A percentile compares a stretch with the other conserved stretches of the same genome.
phyloP scores from a whole-genome alignment of 1,139 yeast species.

The Spencermartinsiella ligniputridi region DNA sequence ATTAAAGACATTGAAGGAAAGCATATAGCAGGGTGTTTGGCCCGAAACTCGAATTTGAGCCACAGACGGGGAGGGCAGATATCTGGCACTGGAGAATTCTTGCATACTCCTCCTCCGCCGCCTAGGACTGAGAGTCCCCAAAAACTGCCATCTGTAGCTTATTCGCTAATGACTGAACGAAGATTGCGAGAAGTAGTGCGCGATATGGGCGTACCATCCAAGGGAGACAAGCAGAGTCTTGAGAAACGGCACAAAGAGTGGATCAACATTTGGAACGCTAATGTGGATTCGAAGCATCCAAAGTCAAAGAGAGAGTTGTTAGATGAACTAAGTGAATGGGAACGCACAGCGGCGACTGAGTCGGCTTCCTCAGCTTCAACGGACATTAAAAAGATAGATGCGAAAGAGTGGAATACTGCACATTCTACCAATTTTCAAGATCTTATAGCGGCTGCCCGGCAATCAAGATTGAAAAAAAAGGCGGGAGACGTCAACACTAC shows the following conservation, averaged over 20 bases:
- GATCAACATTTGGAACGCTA: conserved; percentile 76
- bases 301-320: conserved; percentile 51
- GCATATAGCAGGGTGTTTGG: conserved; percentile 69
- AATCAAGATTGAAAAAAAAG: too few relatives aligned
- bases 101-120: not conserved
- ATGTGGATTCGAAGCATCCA: conserved; percentile 72
- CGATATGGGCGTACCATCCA: conserved; percentile 51
- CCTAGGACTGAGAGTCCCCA: conserved; percentile 3
- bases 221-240: conserved; percentile 60
- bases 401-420: conserved; percentile 47
- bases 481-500: too few relatives aligned
- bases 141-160: conserved; percentile 8
- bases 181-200: conserved; percentile 59
- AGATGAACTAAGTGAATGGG: conserved; percentile 66
- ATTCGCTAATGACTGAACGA: conserved; percentile 42
- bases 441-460: conserved; percentile 35
- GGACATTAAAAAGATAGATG: conserved; percentile 35
- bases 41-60: not conserved
- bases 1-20: conserved; percentile 53
- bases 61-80: too few relatives aligned
- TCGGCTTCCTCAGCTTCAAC: conserved; percentile 6
- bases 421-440: conserved; percentile 50
- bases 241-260: conserved; percentile 75
- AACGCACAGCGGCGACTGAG: conserved; percentile 27
- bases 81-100: not conserved